Base-by-base conservation (phyloP, 2,329 filamentous ascomycete genomes). In the Aspergillus sergii region DNA sequence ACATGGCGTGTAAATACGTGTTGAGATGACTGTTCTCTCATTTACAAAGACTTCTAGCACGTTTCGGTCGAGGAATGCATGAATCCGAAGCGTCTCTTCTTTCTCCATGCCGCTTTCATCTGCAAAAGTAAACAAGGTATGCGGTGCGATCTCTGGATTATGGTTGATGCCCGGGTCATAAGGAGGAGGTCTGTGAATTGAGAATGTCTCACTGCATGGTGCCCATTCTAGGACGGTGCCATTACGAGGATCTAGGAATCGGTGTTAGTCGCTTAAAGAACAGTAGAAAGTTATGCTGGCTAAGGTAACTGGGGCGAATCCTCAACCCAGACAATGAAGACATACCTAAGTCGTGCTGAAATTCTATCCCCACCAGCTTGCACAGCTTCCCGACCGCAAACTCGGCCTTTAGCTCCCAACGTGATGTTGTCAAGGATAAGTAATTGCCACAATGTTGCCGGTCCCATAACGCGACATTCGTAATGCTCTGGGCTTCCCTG, bases 41-140 rank as follows among this genome's bases (percentile, higher is more conserved):
- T 83, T 83, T 7, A 80, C 77, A 64, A 83, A 83, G 0, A 83
- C 75, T 64, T 84, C 81, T 3, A 83, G 67, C 7, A 82, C 79
- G 26, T 76, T 79, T 26, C 66, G 73, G 60, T 83, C 81, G 55
- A 77, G 78, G 67, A 79, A 80, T 0, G 78, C 74, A 21, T 73
- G 77, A n/a, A 84, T 70, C n/a, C 71, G 71, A 0, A 83, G 71
- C 2, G 69, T 65, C 64, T 82, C 79, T 61, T 76, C 71, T 21
- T 45, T 36, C 36, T 73, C 68, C 3, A 66, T 58, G 3, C 65
- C 65, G 11, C 59, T 34, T 1, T 59, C 59, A 28, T 66, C 65
- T 10, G 57, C 30, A n/a, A 51, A 66, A 1, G 75, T 78, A 68
- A 85, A 84, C 0, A 85, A 75, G 0, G 83, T 85, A 60, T 84